These are phyloP conservation scores for Globisporangium camurandrum DNA, from an alignment of 352 stramenopile species.

Conservation along the genomic window DNA sequence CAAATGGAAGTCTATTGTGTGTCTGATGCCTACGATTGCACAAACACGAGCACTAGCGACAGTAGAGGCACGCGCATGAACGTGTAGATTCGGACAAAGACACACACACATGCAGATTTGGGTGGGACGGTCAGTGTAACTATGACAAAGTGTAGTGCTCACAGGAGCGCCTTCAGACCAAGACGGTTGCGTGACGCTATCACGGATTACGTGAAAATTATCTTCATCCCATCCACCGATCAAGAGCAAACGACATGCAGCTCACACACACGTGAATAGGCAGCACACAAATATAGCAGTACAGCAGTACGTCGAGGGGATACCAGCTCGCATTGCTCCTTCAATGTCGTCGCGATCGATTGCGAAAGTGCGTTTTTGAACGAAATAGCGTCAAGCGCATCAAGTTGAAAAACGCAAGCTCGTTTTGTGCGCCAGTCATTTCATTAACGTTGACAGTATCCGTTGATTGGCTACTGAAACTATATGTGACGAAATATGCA, in stretches of 20 bases:
- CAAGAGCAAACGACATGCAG: background rate
- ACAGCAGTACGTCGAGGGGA: too few species aligned
- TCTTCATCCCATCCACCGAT: conserved; percentile 14
- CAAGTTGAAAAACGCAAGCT: too few species aligned
- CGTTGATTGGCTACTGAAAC: too few species aligned
- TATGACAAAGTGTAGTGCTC: conserved; percentile 44
- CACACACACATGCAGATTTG: background rate
- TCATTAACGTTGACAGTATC: too few species aligned
- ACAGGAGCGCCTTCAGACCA: conserved; percentile 20
- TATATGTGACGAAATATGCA: too few species aligned
- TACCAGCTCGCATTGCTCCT: too few species aligned
- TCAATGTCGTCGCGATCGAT: too few species aligned
- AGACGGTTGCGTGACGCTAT: conserved; percentile 15
- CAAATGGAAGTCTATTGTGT: conserved; percentile 12
- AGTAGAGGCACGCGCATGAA: background rate
- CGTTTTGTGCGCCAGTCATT: too few species aligned
- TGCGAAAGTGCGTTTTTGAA: too few species aligned
- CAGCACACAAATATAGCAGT: background rate
- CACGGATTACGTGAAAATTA: conserved; percentile 12
- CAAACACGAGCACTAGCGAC: background rate
- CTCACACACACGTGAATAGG: background rate
- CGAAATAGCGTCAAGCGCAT: too few species aligned
- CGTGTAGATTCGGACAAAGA: too few species aligned
- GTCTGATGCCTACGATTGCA: background rate
- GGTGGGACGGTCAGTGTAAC: conserved; percentile 45